These are phyloP conservation scores for Coniochaeta sp. DNA, from an alignment of 2,329 filamentous ascomycete species.

Conservation along the genomic window DNA sequence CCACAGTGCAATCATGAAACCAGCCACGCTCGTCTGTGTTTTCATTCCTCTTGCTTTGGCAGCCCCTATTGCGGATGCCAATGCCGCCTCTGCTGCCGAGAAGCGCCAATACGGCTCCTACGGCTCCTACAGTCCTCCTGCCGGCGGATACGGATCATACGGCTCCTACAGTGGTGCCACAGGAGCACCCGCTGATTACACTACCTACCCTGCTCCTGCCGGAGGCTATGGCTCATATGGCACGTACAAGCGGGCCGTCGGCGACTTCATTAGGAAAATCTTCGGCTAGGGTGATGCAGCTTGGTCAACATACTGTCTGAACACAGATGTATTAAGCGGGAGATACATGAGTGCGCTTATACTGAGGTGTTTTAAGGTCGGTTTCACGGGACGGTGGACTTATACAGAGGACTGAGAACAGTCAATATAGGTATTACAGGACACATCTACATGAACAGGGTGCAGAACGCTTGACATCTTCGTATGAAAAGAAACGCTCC, in stretches of 20 bases:
- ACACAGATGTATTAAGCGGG: neutral
- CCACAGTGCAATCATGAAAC: neutral
- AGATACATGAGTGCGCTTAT: neutral
- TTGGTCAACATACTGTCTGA: no score
- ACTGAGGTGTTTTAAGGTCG: no score
- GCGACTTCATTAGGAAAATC: neutral
- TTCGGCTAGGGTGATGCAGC: neutral
- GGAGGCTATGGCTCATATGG: slow-evolving; percentile 3
- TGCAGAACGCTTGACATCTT: no score
- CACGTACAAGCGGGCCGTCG: slow-evolving; percentile 2
- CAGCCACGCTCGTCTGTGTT: neutral
- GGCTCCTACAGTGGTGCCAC: neutral
- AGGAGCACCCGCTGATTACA: neutral
- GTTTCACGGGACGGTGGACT: no score
- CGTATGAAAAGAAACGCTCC: no score
- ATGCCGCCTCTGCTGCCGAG: neutral
- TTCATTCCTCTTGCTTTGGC: neutral
- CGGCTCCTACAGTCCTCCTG: neutral
- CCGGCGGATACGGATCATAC: slow-evolving; percentile 2
- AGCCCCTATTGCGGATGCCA: neutral
- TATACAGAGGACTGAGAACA: no score
- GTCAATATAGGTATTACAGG: no score
- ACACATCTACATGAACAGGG: no score
- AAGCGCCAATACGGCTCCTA: slow-evolving; percentile 3
- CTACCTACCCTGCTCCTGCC: neutral